Base-by-base conservation (phyloP, 1,139 yeast genomes). In the Candida sp. region DNA sequence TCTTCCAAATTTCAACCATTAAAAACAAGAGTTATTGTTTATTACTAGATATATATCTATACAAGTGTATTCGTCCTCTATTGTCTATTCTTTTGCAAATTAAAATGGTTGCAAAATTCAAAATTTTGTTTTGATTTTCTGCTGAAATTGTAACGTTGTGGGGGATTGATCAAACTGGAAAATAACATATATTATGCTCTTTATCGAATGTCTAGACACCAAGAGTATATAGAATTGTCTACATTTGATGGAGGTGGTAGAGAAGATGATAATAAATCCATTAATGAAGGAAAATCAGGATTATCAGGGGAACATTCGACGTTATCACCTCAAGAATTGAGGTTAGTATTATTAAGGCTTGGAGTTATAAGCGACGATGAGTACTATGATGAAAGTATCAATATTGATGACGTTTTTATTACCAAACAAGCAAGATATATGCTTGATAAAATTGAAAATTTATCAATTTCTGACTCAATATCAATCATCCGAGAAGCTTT, bases 401-500 rank as follows among this genome's bases (percentile, higher is more conserved):
- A 54, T 2, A 22, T 58, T 11, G 50, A 49, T 1, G 54, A 54
- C 2, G 40, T 58, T 4, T 46, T 42, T 12, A 47, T 63, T 7
- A 57, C 70, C 4, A 41, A 45, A 21, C 54, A 49, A 21, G 58
- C 63, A 2, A 48, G 51, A 35, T 71, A 51, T 45, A 68, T 73
- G 68, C 49, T 71, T 9, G 55, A 56, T 19, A 62, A 57, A 40
- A 61, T 71, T 21, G 54, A 54, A 2, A 44, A 51, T 4, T 45
- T 71, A 38, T 33, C 46, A 2, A 45, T 56, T 1, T 47, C 50
- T 2, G 59, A 60, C 3, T 70, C 77, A 1, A 50, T 70, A 4
- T 54, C 56, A 5, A 65, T 73, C 5, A 52, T 73, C 4, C 55
- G 77, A 35, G 66, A 66, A 5, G 60, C 73, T 0, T 55, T 73